These are phyloP conservation scores for Aspergillus oerlinghausenensis DNA, from an alignment of 2,329 filamentous ascomycete species.

Conservation along the genomic window DNA sequence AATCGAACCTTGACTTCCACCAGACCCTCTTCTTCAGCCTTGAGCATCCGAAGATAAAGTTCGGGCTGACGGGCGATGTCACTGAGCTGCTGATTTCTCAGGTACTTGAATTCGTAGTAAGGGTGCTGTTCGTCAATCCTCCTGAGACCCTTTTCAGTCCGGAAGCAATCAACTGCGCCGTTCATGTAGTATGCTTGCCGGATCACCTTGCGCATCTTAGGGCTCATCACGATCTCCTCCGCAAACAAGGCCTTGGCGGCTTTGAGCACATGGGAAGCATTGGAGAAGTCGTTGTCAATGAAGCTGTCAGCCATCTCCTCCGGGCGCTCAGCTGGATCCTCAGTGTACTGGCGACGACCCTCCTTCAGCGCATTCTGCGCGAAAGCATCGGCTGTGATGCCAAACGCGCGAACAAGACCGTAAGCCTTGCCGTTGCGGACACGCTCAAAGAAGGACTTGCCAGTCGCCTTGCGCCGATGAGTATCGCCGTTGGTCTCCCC, in stretches of 20 bases:
- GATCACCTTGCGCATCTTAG: slow-evolving; percentile 83
- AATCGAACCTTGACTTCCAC: slow-evolving; percentile 79
- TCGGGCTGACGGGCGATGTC: slow-evolving; percentile 81
- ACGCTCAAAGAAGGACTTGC: slow-evolving; percentile 75
- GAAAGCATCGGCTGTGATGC: slow-evolving; percentile 82
- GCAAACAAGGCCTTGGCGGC: slow-evolving; percentile 84
- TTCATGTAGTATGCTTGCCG: slow-evolving; percentile 77
- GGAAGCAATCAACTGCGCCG: slow-evolving; percentile 77
- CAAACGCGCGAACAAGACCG: slow-evolving; percentile 79
- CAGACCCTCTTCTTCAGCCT: slow-evolving; percentile 89
- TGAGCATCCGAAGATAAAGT: slow-evolving; percentile 93
- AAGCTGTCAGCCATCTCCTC: slow-evolving; percentile 82
- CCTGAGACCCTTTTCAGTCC: slow-evolving; percentile 89
- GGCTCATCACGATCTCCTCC: slow-evolving; percentile 83
- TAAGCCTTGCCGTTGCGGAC: slow-evolving; percentile 77
- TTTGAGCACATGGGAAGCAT: slow-evolving; percentile 67
- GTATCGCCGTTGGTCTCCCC: slow-evolving; percentile 57
- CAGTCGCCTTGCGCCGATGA: slow-evolving; percentile 77
- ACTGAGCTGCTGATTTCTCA: slow-evolving; percentile 79
- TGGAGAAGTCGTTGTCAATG: slow-evolving; percentile 67
- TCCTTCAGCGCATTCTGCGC: slow-evolving; percentile 79
- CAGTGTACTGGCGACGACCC: slow-evolving; percentile 73
- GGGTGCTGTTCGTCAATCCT: slow-evolving; percentile 93
- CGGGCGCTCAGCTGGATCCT: slow-evolving; percentile 75
- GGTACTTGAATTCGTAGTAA: slow-evolving; percentile 97